phyloP scores from a whole-genome alignment of 225 moss, liverwort and hornwort species.

The Bryoerythrophyllum caledonicum region DNA sequence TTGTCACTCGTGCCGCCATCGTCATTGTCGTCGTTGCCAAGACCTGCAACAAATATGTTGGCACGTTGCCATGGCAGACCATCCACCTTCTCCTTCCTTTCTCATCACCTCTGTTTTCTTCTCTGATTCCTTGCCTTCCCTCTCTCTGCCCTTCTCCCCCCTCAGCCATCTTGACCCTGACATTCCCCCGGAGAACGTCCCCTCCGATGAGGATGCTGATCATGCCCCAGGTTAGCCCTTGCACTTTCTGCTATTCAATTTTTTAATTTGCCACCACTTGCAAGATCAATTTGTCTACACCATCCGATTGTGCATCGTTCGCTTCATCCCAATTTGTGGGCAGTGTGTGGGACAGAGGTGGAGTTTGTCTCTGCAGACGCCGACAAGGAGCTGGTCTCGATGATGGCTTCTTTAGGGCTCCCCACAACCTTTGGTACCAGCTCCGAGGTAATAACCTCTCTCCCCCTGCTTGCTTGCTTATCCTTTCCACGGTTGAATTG shows the following conservation, averaged over 20 bases:
- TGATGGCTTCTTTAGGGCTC: slow-evolving; percentile 76
- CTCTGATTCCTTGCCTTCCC: slow-evolving; percentile 12
- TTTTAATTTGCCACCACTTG: not conserved
- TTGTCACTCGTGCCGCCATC: too few species aligned
- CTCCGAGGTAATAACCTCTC: slow-evolving; percentile 28
- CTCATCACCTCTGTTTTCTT: slow-evolving; percentile 27
- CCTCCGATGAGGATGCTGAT: not conserved
- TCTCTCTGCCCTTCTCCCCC: not conserved
- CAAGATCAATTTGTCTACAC: not conserved
- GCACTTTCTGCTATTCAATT: not conserved
- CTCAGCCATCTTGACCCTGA: not conserved
- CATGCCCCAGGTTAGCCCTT: slow-evolving; percentile 20
- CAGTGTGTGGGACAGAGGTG: slow-evolving; percentile 19
- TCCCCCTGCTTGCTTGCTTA: not conserved
- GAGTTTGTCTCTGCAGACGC: slow-evolving; percentile 33
- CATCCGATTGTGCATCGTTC: not conserved
- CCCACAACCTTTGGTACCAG: slow-evolving; percentile 64
- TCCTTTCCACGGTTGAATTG: not conserved
- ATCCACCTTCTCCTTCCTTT: slow-evolving; percentile 7
- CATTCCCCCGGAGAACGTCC: not conserved
- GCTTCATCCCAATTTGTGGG: not conserved
- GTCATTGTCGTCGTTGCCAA: too few species aligned
- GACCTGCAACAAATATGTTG: too few species aligned
- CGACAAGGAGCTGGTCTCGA: slow-evolving; percentile 48
- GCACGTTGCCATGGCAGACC: slow-evolving; percentile 20